These are phyloP conservation scores for Clavariopsis aquatica DNA, from an alignment of 495 filamentous ascomycete species.

Conservation along the genomic window DNA sequence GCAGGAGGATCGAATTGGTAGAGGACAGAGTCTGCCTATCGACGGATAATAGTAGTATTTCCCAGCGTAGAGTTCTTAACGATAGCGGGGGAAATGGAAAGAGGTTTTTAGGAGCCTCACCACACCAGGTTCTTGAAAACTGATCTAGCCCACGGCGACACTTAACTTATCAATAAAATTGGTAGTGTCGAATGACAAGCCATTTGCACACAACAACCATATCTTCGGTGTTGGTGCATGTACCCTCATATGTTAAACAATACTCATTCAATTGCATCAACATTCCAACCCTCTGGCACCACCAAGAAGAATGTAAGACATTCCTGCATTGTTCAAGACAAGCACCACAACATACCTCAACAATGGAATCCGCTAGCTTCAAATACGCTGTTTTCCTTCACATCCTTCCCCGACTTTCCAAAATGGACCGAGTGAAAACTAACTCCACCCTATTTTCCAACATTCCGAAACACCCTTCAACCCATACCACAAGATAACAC, in stretches of 20 bases:
- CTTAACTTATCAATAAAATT: background rate
- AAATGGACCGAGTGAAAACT: background rate
- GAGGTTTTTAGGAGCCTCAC: too few relatives aligned
- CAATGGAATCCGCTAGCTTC: background rate
- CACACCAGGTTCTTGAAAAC: too few relatives aligned
- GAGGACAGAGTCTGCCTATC: background rate
- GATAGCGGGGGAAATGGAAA: too few relatives aligned
- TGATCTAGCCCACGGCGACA: too few relatives aligned
- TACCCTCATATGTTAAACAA: too few relatives aligned
- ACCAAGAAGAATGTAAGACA: background rate
- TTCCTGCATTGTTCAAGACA: slow-evolving; percentile 3
- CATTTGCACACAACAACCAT: too few relatives aligned
- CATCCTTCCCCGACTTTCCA: background rate
- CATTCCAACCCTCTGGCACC: background rate
- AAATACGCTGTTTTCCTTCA: background rate
- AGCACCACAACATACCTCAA: background rate
- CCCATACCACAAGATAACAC: background rate
- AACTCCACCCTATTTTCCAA: background rate
- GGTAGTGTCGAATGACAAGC: too few relatives aligned
- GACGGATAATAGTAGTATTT: background rate
- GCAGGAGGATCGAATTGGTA: background rate
- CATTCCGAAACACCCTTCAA: background rate
- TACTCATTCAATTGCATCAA: too few relatives aligned
- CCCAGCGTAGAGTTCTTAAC: background rate
- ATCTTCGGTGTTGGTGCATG: too few relatives aligned